Conservation (phyloP, 352 stramenopile species). For the Phytopythium montanum region DNA sequence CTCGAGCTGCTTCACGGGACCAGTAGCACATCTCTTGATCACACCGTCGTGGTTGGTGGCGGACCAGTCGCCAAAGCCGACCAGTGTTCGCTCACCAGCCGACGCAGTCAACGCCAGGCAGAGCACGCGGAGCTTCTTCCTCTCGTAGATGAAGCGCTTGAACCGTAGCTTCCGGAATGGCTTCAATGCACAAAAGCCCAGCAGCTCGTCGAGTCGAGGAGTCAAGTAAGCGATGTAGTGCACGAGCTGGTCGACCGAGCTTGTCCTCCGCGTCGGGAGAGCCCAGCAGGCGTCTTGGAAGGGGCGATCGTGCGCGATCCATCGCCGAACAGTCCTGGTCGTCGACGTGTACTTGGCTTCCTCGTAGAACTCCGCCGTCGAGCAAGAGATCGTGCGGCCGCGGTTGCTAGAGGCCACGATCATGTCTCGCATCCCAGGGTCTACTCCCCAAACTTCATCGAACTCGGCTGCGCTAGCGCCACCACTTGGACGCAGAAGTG, state of each 20-base stretch:
- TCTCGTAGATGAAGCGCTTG: slow-evolving; percentile 5
- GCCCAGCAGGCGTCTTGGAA: background rate
- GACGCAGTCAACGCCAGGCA: slow-evolving; percentile 2
- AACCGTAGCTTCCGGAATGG: slow-evolving; percentile 13
- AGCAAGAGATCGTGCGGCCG: background rate
- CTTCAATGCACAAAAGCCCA: slow-evolving; percentile 10
- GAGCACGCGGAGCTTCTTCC: slow-evolving; percentile 16
- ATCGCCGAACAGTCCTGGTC: background rate
- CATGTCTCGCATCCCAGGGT: background rate
- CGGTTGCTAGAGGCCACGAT: background rate
- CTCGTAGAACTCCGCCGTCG: background rate
- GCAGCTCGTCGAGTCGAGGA: slow-evolving; percentile 4
- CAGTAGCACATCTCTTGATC: slow-evolving; percentile 10
- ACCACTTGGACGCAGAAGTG: background rate
- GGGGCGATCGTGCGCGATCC: too few relatives aligned
- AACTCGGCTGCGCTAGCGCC: background rate
- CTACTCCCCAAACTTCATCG: background rate
- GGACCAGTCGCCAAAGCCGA: slow-evolving; percentile 18
- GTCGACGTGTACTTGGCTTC: background rate
- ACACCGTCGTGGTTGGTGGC: slow-evolving; percentile 3
- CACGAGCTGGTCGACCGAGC: slow-evolving; percentile 5
- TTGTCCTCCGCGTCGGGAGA: slow-evolving; percentile 15
- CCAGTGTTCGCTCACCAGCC: slow-evolving; percentile 4
- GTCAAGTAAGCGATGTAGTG: slow-evolving; percentile 10
- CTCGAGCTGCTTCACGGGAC: background rate